Percentiles rank a stretch among this genome's conserved stretches.
phyloP scores from a whole-genome alignment of 306 rosid genomes.

The Erythrophleum fordii region DNA sequence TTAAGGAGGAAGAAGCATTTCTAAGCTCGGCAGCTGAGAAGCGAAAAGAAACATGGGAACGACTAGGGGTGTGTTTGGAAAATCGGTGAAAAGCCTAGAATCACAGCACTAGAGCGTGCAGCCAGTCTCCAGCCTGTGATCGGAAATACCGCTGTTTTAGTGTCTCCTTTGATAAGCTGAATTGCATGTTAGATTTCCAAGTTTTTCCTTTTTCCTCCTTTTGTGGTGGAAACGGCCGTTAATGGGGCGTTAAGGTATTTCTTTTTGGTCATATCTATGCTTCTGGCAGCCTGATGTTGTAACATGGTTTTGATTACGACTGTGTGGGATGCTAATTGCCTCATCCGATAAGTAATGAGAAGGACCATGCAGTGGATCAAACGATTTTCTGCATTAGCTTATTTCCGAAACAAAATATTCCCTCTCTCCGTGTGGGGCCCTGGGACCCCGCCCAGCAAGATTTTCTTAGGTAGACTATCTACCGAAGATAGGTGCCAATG shows the following conservation, averaged over 20 bases:
- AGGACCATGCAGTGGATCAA: conserved; percentile 50
- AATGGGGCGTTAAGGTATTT: conserved; percentile 36
- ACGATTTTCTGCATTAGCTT: conserved; percentile 47
- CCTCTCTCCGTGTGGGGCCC: conserved; percentile 14
- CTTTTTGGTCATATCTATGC: conserved; percentile 33
- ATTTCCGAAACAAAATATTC: conserved; percentile 24
- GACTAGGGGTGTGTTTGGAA: too few relatives aligned
- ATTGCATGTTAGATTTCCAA: conserved; percentile 44
- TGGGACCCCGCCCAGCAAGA: not conserved
- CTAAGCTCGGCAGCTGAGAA: conserved; percentile 55
- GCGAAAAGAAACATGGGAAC: conserved; percentile 86
- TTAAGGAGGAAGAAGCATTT: conserved; percentile 70
- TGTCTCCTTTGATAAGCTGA: conserved; percentile 59
- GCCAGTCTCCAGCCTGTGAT: conserved; percentile 78
- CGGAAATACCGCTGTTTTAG: conserved; percentile 86
- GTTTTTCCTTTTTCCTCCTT: conserved; percentile 15
- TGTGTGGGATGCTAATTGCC: conserved; percentile 33
- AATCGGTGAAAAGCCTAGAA: too few relatives aligned
- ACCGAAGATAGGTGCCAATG: not conserved
- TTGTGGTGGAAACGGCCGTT: conserved; percentile 50
- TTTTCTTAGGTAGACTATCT: not conserved
- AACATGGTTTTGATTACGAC: conserved; percentile 43
- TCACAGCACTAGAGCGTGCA: conserved; percentile 71
- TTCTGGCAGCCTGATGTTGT: conserved; percentile 51
- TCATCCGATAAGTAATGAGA: conserved; percentile 33